Percentiles rank a stretch among this genome's conserved stretches.
Evolutionary conservation across 176 grass and related monocot genomes (phyloP).

Genomic region (Lolium rigidum): DNA sequence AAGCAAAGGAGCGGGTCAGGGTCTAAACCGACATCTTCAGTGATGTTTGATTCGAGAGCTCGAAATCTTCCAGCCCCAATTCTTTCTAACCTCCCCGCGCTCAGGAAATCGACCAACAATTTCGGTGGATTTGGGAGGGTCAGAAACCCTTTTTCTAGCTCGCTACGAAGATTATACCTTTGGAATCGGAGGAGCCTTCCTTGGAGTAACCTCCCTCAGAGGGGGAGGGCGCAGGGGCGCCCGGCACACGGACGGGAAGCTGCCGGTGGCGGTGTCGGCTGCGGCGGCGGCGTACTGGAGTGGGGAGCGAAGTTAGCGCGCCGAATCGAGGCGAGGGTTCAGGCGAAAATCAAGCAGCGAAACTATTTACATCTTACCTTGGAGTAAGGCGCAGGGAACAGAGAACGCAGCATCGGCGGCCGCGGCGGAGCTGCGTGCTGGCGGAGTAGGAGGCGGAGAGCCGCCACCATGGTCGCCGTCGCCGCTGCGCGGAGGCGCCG

Average conservation of each 20-base stretch:
- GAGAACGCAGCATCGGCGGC: not conserved
- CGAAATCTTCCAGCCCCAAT: not conserved
- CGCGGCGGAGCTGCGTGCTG: not conserved
- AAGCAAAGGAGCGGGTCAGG: not conserved
- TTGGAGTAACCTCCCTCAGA: constrained; percentile 1
- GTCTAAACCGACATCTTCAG: not conserved
- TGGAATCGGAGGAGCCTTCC: not conserved
- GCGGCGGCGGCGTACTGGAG: not conserved
- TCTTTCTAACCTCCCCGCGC: not conserved
- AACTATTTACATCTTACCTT: not conserved
- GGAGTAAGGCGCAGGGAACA: not conserved
- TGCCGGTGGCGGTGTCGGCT: not conserved
- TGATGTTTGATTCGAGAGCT: no score
- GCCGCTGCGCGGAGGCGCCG: not conserved
- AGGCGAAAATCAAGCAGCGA: constrained; percentile 2
- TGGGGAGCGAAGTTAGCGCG: not conserved
- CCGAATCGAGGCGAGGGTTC: not conserved
- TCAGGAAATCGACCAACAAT: not conserved
- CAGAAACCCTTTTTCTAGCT: not conserved
- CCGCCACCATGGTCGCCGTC: not conserved
- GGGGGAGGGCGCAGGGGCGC: not conserved
- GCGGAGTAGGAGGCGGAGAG: constrained; percentile 3
- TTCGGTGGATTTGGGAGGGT: constrained; percentile 1
- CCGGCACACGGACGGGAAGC: not conserved
- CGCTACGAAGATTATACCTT: not conserved